These are phyloP conservation scores for Raffaelea ambrosiae DNA, from an alignment of 2,329 filamentous ascomycete species.

Conservation along the genomic window DNA sequence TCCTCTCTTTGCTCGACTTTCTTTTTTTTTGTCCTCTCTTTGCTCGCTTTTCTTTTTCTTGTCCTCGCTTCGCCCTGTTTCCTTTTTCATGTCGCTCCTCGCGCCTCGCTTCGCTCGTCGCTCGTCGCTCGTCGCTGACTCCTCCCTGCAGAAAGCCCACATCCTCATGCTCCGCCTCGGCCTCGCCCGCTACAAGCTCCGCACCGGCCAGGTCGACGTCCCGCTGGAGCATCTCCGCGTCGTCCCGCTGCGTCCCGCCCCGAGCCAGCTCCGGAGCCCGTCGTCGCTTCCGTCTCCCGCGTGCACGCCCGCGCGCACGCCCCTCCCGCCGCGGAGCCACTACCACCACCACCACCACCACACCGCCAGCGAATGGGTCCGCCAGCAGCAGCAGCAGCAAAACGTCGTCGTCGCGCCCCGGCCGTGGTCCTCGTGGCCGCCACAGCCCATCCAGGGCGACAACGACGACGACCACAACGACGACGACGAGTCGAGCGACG, in stretches of 20 bases:
- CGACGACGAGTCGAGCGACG: slow-evolving; percentile 1
- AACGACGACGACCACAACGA: background rate
- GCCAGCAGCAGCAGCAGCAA: slow-evolving; percentile 5
- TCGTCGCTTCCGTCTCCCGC: too few relatives aligned
- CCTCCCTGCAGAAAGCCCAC: slow-evolving; percentile 47
- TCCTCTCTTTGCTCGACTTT: background rate
- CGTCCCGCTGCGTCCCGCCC: slow-evolving; percentile 15
- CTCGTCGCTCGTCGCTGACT: background rate
- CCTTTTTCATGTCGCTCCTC: too few relatives aligned
- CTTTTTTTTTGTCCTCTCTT: background rate
- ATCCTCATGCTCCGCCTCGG: slow-evolving; percentile 59
- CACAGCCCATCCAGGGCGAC: background rate
- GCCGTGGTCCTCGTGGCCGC: background rate
- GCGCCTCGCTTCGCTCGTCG: too few relatives aligned
- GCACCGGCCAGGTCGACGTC: slow-evolving; percentile 60
- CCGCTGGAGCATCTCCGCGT: slow-evolving; percentile 53
- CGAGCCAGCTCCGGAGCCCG: background rate
- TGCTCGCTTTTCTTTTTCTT: background rate
- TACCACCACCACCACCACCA: slow-evolving; percentile 7
- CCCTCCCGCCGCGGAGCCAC: background rate
- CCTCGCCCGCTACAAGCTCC: slow-evolving; percentile 67
- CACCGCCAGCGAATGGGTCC: slow-evolving; percentile 5
- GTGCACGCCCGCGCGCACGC: slow-evolving; percentile 11
- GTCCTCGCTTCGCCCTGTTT: background rate
- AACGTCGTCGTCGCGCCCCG: slow-evolving; percentile 1